phyloP scores from a whole-genome alignment of 2,329 filamentous ascomycete species.

The Curvularia eragrostidis region DNA sequence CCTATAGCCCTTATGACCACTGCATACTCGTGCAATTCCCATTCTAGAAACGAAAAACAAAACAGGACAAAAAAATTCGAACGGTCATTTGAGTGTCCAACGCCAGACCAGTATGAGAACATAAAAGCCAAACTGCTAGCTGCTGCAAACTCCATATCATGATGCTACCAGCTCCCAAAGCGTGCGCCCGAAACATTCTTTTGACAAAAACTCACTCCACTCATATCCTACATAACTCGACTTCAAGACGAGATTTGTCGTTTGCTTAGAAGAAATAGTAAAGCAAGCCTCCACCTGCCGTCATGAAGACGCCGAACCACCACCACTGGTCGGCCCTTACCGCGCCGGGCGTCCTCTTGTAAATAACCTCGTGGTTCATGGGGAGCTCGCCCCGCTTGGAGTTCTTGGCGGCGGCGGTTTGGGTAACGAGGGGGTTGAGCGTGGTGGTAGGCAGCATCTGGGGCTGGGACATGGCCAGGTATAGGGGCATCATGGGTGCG shows the following conservation, averaged over 20 bases:
- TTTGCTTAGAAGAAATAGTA: constrained; percentile 53
- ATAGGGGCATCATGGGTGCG: constrained; percentile 71
- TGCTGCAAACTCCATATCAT: neutral
- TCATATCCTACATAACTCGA: neutral
- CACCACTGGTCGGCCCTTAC: constrained; percentile 56
- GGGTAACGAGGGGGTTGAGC: constrained; percentile 61
- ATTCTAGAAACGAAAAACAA: neutral
- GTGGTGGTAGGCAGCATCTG: constrained; percentile 74
- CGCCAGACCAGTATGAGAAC: neutral
- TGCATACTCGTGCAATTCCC: neutral
- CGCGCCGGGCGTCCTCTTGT: constrained; percentile 43
- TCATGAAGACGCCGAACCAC: constrained; percentile 59
- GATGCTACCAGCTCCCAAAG: neutral
- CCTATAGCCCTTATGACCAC: too few species aligned
- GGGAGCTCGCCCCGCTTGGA: constrained; percentile 49
- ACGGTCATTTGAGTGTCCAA: neutral
- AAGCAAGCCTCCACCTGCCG: constrained; percentile 56
- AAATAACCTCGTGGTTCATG: constrained; percentile 50
- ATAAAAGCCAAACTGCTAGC: neutral
- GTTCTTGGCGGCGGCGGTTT: constrained; percentile 46
- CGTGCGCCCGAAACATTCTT: constrained; percentile 3
- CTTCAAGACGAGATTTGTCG: neutral
- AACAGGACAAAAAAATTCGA: too few species aligned
- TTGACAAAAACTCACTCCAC: neutral
- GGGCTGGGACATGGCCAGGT: constrained; percentile 67